These are phyloP conservation scores for Penicillium paneum DNA, from an alignment of 2,329 filamentous ascomycete species.

Conservation along the genomic window DNA sequence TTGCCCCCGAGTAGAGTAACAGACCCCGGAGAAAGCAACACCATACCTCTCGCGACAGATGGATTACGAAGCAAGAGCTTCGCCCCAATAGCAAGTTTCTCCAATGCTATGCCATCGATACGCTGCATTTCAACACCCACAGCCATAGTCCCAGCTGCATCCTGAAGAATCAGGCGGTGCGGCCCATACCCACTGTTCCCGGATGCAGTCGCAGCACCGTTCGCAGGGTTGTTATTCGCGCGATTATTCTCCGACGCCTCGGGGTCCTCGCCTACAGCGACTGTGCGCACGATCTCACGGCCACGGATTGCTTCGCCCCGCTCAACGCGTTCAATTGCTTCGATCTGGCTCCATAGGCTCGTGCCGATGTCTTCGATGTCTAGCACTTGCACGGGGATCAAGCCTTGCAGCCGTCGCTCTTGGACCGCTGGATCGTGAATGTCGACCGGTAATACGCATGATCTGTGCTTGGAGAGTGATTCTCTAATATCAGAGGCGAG, in stretches of 20 bases:
- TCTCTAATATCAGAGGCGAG: conserved; percentile 72
- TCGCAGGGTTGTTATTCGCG: conserved; percentile 9
- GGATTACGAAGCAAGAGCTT: conserved; percentile 72
- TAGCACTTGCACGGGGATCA: conserved; percentile 75
- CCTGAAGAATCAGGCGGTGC: conserved; percentile 80
- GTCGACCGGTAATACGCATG: conserved; percentile 54
- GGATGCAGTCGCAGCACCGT: conserved; percentile 8
- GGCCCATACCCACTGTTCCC: conserved; percentile 50
- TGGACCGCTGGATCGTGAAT: conserved; percentile 54
- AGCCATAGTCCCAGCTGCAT: conserved; percentile 65
- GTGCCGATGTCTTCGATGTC: conserved; percentile 79
- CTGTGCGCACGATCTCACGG: conserved; percentile 74
- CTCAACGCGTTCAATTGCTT: conserved; percentile 60
- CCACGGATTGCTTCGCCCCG: conserved; percentile 57
- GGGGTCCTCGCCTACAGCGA: conserved; percentile 51
- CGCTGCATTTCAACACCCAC: conserved; percentile 70
- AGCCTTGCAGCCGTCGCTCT: conserved; percentile 56
- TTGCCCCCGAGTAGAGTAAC: conserved; percentile 81
- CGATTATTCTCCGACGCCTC: conserved; percentile 33
- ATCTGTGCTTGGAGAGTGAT: conserved; percentile 50
- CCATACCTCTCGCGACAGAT: conserved; percentile 66
- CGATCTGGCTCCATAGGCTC: conserved; percentile 82
- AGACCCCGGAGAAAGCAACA: conserved; percentile 70
- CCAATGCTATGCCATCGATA: conserved; percentile 63
- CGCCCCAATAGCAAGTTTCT: conserved; percentile 65